Percentiles rank a stretch among this genome's conserved stretches.
Evolutionary conservation across 2,329 filamentous ascomycete genomes (phyloP).

Genomic region (Penicillium sp.): DNA sequence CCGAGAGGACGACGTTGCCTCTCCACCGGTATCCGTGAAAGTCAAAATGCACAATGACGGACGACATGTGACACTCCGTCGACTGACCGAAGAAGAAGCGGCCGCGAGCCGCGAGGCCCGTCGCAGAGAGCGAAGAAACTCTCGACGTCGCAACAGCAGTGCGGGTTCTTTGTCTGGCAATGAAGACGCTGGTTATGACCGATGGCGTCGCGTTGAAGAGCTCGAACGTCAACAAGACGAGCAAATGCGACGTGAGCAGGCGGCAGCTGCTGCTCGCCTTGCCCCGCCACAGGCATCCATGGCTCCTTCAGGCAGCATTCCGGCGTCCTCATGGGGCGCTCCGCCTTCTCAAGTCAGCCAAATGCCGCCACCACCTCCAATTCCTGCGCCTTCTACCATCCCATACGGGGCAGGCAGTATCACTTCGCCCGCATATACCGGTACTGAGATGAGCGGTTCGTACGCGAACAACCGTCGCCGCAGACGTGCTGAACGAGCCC

Average conservation of each 20-base stretch:
- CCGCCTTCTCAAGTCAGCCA: conserved; percentile 21
- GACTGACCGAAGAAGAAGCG: conserved; percentile 55
- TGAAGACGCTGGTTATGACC: conserved; percentile 32
- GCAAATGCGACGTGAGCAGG: conserved; percentile 35
- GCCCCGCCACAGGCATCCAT: conserved; percentile 15
- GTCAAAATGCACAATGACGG: conserved; percentile 58
- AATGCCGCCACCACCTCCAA: conserved; percentile 26
- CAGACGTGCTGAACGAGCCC: conserved; percentile 46
- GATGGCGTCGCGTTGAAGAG: conserved; percentile 44
- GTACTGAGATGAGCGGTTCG: conserved; percentile 42
- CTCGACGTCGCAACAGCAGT: conserved; percentile 35
- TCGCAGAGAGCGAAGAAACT: conserved; percentile 38
- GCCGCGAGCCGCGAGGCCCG: conserved; percentile 51
- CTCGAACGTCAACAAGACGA: conserved; percentile 42
- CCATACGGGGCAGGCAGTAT: conserved; percentile 36
- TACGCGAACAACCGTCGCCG: conserved; percentile 48
- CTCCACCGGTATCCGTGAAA: conserved; percentile 56
- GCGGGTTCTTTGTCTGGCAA: conserved; percentile 37
- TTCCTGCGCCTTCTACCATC: conserved; percentile 34
- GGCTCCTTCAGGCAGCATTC: conserved; percentile 21
- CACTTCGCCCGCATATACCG: conserved; percentile 39
- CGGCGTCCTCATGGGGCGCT: conserved; percentile 17
- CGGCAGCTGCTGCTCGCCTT: conserved; percentile 24
- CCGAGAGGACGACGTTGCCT: conserved; percentile 38
- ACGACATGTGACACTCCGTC: conserved; percentile 53